Conservation (phyloP, 192 early-diverging fungal genomes). For the Backusella tarrabulga region DNA sequence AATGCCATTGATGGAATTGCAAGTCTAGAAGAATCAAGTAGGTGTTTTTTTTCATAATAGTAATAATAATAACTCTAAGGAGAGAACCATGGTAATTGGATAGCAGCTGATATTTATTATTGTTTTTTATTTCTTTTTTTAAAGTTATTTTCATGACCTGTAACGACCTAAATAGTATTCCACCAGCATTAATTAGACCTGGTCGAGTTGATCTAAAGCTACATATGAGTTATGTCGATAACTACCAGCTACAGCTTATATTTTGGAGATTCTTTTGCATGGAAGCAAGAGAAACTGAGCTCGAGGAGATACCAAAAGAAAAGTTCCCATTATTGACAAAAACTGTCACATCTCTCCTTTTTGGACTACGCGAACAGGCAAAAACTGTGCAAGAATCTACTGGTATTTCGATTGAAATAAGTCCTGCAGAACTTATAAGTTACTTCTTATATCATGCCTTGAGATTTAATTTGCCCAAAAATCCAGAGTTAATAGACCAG, state of each 20-base stretch:
- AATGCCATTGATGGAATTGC: conserved; percentile 53
- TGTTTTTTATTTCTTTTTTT: conserved; percentile 5
- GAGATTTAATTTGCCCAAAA: conserved; percentile 4
- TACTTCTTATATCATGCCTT: conserved; percentile 13
- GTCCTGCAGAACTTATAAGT: conserved; percentile 13
- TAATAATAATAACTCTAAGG: background rate
- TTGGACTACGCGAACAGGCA: conserved; percentile 1
- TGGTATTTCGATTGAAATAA: conserved; percentile 10
- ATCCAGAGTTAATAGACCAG: background rate
- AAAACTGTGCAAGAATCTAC: background rate
- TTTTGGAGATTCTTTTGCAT: conserved; percentile 29
- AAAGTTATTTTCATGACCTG: conserved; percentile 51
- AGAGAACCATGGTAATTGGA: background rate
- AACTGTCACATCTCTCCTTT: background rate
- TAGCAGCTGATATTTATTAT: background rate
- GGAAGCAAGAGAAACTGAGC: background rate
- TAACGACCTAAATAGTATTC: conserved; percentile 43
- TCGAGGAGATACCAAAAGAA: background rate
- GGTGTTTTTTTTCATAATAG: background rate
- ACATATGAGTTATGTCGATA: conserved; percentile 45
- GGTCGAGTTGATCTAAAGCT: conserved; percentile 52
- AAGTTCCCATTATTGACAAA: background rate
- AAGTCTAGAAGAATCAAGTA: conserved; percentile 46
- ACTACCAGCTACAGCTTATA: conserved; percentile 42
- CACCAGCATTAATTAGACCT: conserved; percentile 51